Evolutionary conservation across 1,139 yeast species (phyloP).

Genomic region (Blastobotrys serpentis): DNA sequence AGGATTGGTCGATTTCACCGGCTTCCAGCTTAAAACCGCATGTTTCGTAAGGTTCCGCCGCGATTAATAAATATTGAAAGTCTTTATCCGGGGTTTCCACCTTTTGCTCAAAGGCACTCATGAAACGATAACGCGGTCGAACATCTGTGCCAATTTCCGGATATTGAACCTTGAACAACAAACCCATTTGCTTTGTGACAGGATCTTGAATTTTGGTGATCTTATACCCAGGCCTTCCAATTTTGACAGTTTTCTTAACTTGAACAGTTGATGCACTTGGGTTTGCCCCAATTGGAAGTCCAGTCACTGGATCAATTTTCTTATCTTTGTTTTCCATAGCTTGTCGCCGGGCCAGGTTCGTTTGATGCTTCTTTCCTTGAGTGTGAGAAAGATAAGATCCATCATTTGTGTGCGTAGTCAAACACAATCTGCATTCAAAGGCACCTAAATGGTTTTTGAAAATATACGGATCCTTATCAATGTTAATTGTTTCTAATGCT

Average conservation of each 20-base stretch:
- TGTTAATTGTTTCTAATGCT: conserved; percentile 59
- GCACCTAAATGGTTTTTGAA: conserved; percentile 70
- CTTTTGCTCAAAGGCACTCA: conserved; percentile 71
- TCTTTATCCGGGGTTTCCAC: conserved; percentile 46
- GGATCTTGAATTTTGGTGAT: conserved; percentile 68
- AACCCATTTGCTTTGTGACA: conserved; percentile 55
- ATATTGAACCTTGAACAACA: conserved; percentile 56
- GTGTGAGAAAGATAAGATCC: conserved; percentile 78
- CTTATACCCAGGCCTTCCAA: conserved; percentile 71
- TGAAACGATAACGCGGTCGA: conserved; percentile 65
- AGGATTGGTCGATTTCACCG: too few relatives aligned
- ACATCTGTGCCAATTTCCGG: conserved; percentile 49
- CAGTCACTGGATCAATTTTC: conserved; percentile 8
- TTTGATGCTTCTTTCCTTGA: conserved; percentile 74
- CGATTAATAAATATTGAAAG: conserved; percentile 66
- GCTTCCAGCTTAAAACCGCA: conserved; percentile 68
- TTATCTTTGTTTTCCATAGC: conserved; percentile 35
- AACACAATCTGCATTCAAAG: conserved; percentile 72
- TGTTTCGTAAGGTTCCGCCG: conserved; percentile 84
- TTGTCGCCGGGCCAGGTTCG: conserved; percentile 60
- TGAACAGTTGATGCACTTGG: conserved; percentile 34
- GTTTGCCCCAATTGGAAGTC: conserved; percentile 36
- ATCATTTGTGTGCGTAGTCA: conserved; percentile 71
- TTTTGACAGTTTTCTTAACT: conserved; percentile 56
- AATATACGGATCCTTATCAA: conserved; percentile 74